Base-by-base conservation (phyloP, 768 basidiomycete genomes). In the Botryobasidium botryosum region DNA sequence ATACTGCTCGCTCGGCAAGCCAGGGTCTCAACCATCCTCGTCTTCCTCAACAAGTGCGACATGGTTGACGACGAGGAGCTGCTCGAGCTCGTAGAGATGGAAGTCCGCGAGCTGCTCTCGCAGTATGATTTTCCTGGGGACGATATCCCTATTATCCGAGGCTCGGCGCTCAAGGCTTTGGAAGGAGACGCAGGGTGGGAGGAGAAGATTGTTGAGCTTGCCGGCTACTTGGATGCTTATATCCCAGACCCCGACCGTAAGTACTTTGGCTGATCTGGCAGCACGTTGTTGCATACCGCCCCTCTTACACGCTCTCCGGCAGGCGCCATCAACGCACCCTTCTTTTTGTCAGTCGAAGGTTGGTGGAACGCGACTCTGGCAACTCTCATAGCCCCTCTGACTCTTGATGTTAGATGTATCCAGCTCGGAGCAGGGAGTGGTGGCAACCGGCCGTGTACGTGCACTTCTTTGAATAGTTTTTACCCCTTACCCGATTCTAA, bases 1-100 rank as follows among this genome's bases (percentile, higher is more conserved):
- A 65, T 99, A 50, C 79, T 99, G 43, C 77, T 99, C 39, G 92
- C 92, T 54, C 85, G 88, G 57, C 94, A 99, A 67, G 91, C 97
- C 52, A 94, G 94, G 52, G 82, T 99, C 59, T 88, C 91, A 66
- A 83, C 79, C 62, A 75, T 99, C 29, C 87, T 97, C 47, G 94
- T 99, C 53, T 99, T 94, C 70, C 88, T 99, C 64, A 99, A 99
- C 81, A 99, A 99, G 66, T 79, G 97, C 49, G 94, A 99, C 66
- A 75, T 80, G 68, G 83, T 97, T 48, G 75, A 80, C 50, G 94
- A 99, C 71, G 76, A 80, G 5, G 94, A 99, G 70, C 94, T 99
- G 90, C 68, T 97, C 46, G 88, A 94, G 67, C 80, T 99, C 48
- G 94, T 99, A 49, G 94, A 99, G 55, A 97, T 99, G 91, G 94